Base-by-base conservation (phyloP, 345 rosid genomes). In the Cardamine occulta region DNA sequence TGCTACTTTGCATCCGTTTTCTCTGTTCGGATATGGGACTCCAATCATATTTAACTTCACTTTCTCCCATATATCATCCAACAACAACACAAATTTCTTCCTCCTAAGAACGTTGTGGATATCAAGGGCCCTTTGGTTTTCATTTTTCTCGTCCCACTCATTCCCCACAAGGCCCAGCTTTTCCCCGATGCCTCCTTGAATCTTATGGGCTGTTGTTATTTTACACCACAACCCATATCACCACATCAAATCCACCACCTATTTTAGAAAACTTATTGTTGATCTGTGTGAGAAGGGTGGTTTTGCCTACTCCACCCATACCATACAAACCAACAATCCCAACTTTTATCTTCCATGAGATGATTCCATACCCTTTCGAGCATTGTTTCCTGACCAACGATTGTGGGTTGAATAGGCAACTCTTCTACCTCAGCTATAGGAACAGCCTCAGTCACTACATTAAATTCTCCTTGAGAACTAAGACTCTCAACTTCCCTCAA, bases 11-110 rank as follows among this genome's bases (percentile, higher is more conserved):
- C 32, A 62, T 13, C 39, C 39, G 7, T 45, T 64, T 4, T n/a
- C 55, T 9, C 15, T n/a, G 4, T 2, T 64, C 0, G 39, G 54
- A 45, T 64, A 14, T 10, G 39, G 52, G 21, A 64, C 15, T 26
- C 68, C 68, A 45, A 28, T 0, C n/a, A 0, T 7, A 0, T 26
- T n/a, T 15, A 28, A 45, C 0, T 28, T 47, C 54, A 64, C 54
- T 64, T 64, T 62, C 67, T 60, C 47, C 47, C 65, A 60, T 60
- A 60, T 37, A 19, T 31, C 32, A 31, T 31, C 32, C 32, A 31
- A 31, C 32, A 31, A 6, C 2, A 31, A 31, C 32, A 31, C 42
- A 60, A 60, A 59, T 2, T 40, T 62, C 6, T 4, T 5, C 4
- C 45, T 63, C 53, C 14, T 42, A 40, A 63, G 53, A 2, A 42